Evolutionary conservation across 2,329 filamentous ascomycete species (phyloP).

Genomic region (Pseudocercospora pini-densiflorae): DNA sequence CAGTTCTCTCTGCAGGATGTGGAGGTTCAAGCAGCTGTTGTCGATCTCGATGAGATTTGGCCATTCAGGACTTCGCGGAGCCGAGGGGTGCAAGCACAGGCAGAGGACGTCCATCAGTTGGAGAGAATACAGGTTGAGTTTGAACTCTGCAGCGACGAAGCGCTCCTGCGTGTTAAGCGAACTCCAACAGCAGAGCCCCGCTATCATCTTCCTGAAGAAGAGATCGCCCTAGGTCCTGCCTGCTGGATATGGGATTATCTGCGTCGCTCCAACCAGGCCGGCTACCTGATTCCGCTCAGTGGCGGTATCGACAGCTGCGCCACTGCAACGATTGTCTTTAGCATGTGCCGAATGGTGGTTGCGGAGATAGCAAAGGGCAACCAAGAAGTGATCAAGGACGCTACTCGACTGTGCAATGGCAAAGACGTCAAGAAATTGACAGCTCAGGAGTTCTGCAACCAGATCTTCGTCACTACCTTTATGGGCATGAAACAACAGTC

Average conservation of each 20-base stretch:
- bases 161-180: slow-evolving; percentile 42
- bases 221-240: slow-evolving; percentile 67
- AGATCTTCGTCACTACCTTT: slow-evolving; percentile 67
- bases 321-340: slow-evolving; percentile 55
- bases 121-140: slow-evolving; percentile 51
- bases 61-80: slow-evolving; percentile 61
- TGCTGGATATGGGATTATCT: slow-evolving; percentile 72
- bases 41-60: slow-evolving; percentile 71
- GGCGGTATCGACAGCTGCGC: slow-evolving; percentile 67
- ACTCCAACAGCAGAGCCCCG: slow-evolving; percentile 52
- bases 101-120: slow-evolving; percentile 50
- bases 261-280: slow-evolving; percentile 55
- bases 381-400: slow-evolving; percentile 60
- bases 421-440: slow-evolving; percentile 54
- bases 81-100: slow-evolving; percentile 63
- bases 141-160: slow-evolving; percentile 41
- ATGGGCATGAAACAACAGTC: slow-evolving; percentile 72
- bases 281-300: slow-evolving; percentile 61
- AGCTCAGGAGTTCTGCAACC: slow-evolving; percentile 63
- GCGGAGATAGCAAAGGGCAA: slow-evolving; percentile 57
- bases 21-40: slow-evolving; percentile 59
- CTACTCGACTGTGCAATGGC: slow-evolving; percentile 57
- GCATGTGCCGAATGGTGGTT: slow-evolving; percentile 60
- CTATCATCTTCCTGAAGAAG: slow-evolving; percentile 68
- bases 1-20: slow-evolving; percentile 68